Percentiles rank a stretch among this genome's conserved stretches.
Conservation (phyloP, 192 early-diverging fungal genomes). For the Coemansia furcata region DNA sequence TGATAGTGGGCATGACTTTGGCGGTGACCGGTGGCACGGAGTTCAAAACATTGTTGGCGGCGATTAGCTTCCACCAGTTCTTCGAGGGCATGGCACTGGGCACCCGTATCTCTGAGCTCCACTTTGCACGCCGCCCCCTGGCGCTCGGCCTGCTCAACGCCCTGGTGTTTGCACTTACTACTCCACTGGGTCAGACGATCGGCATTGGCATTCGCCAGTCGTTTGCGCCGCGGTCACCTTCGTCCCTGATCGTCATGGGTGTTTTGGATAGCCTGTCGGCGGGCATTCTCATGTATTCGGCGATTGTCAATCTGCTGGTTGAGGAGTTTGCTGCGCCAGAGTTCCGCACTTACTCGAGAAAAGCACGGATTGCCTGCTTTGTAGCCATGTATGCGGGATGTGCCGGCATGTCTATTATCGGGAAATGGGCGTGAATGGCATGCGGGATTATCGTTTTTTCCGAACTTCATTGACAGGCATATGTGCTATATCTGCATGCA, state of each 20-base stretch:
- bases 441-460: too few species aligned
- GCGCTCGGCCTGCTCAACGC: conserved; percentile 57
- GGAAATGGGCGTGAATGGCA: conserved; percentile 62
- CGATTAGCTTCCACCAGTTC: conserved; percentile 73
- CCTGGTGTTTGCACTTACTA: conserved; percentile 68
- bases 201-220: conserved; percentile 69
- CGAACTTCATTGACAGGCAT: too few species aligned
- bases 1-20: conserved; percentile 73
- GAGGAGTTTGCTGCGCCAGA: conserved; percentile 60
- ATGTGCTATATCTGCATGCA: too few species aligned
- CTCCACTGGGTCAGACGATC: conserved; percentile 77
- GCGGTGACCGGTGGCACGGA: conserved; percentile 56
- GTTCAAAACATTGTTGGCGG: conserved; percentile 61
- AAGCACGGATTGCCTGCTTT: conserved; percentile 55
- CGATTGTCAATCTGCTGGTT: conserved; percentile 71
- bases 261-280: conserved; percentile 77
- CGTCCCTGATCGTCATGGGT: conserved; percentile 66
- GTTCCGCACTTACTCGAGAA: conserved; percentile 44
- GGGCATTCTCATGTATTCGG: conserved; percentile 79
- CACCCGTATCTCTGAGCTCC: conserved; percentile 62
- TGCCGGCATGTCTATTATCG: conserved; percentile 75
- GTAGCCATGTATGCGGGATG: conserved; percentile 67
- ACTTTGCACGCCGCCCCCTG: conserved; percentile 24
- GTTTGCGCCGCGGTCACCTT: conserved; percentile 56
- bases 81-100: conserved; percentile 80